Evolutionary conservation across 2,329 filamentous ascomycete genomes (phyloP), one percentile per base, ranked within the genome.

Genomic region (Cryphonectria carpinicola): DNA sequence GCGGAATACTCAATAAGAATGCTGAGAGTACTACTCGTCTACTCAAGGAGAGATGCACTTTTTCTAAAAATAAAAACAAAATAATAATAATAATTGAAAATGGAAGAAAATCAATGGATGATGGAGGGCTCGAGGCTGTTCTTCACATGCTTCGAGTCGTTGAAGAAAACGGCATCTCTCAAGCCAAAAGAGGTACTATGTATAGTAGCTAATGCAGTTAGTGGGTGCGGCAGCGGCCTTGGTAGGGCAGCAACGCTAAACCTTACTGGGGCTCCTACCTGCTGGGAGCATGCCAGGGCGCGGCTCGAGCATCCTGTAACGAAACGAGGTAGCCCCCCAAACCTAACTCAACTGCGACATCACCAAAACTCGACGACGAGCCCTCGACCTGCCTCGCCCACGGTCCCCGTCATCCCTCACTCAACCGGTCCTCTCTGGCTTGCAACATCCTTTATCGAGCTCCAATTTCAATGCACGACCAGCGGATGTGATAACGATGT

Each of bases 401-500:
- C 63, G 43, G 25, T 8, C 11, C 14, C 28, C 6, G n/a, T 14
- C 43, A n/a, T 11, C 14, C 25, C 43, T n/a, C 41, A 28, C 8
- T 17, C 37, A 8, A 1, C 37, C n/a, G 41, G 22, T 14, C 39
- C 10, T 32, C 61, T 32, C 7, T 64, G 41, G 39, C 43, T 41
- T 17, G 49, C 43, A 25, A 65, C 3, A 46, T 28, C 3, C 17
- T 25, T 56, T 17, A 54, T 22, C 22, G 19, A 67, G 64, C 67
- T 14, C 10, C 32, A 37, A n/a, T 7, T 35, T 58, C 56, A 56
- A 70, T 66, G 65, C 64, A 60, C 39, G 56, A 61, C 25, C 25
- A 69, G 58, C 58, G 63, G 67, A 66, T 65, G 66, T 66, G 62
- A 67, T 64, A 32, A 72, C 61, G 65, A 65, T 54, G 62, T 71